These are phyloP conservation scores for Aspergillus coremiiformis DNA, from an alignment of 495 filamentous ascomycete species.

Conservation along the genomic window DNA sequence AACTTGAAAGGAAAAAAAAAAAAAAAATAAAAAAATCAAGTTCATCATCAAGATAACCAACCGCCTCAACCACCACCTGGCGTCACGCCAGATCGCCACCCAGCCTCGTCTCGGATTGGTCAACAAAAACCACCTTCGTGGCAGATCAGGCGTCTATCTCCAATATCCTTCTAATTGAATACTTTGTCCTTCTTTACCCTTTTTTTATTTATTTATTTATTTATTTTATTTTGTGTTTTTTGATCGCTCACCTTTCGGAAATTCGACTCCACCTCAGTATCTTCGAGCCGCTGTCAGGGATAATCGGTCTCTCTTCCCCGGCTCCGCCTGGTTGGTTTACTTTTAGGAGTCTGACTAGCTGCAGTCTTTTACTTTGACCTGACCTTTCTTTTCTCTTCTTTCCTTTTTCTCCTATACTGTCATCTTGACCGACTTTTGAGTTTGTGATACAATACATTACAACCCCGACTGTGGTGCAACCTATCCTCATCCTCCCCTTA, in stretches of 20 bases:
- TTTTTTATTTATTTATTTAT: no score
- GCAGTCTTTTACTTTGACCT: constrained; percentile 11
- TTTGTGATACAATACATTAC: constrained; percentile 35
- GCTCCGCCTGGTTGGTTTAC: constrained; percentile 13
- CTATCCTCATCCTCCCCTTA: constrained; percentile 22
- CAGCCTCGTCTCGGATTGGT: constrained; percentile 1
- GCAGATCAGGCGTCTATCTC: constrained; percentile 5
- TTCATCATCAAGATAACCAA: neutral
- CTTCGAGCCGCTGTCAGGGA: constrained; percentile 8
- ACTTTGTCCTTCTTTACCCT: neutral
- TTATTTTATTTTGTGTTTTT: constrained; percentile 1
- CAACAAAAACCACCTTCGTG: constrained; percentile 6
- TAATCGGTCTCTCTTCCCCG: constrained; percentile 12
- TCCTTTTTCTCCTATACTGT: constrained; percentile 22
- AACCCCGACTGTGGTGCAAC: constrained; percentile 33
- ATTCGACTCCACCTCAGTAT: neutral
- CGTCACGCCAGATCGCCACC: constrained; percentile 11
- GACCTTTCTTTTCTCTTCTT: constrained; percentile 14
- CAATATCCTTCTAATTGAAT: neutral
- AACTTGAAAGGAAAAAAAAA: no score
- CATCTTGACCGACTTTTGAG: constrained; percentile 41
- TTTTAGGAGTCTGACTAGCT: constrained; percentile 18
- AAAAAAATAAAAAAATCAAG: neutral
- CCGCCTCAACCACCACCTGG: neutral
- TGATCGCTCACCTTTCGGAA: neutral